Evolutionary conservation across 2,329 filamentous ascomycete species (phyloP), one percentile per base, ranked within the genome.

Genomic region (Ceratocystis diversiconidia): DNA sequence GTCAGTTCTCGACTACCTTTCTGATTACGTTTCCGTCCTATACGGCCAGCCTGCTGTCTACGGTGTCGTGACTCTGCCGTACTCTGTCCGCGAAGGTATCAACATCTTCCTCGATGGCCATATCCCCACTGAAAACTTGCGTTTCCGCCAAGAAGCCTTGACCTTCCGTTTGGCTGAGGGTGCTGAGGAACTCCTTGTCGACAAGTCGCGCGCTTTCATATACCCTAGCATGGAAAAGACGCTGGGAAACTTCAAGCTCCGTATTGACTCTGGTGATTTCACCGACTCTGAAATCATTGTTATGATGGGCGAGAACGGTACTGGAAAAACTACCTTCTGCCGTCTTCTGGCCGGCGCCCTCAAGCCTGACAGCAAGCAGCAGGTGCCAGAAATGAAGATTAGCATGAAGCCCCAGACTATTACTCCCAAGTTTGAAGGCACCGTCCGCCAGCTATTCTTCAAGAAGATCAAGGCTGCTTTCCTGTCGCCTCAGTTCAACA

Each of bases 221-320:
- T 99, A 97, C 76, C 92, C 94, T 44, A 79, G 79, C 64, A 96
- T 99, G 91, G 82, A 90, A 76, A 97, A 97, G 83, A 94, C 89
- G 0, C 81, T 97, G 46, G 94, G 92, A 68, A 83, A 82, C 75
- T 99, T 99, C 83, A 85, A 88, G 72, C 84, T 99, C 62, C 82
- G 77, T 66, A 86, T 99, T 70, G 88, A 97, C 60, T 66, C 83
- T 28, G 94, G 95, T 71, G 81, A 87, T 68, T 99, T 99, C 75
- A 97, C 94, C 22, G 92, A 99, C 75, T 99, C 94, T 0, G 94
- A 99, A 75, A 99, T 99, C 71, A 85, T 99, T 66, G 94, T 99
- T 76, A 95, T 99, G 90, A 97, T 99, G 94, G 94, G 94, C 71
- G 92, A 97, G 80, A 99, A 99, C 78, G 94, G 94, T 78, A 99